Conservation (phyloP, 495 filamentous ascomycete genomes). For the Filosporella fistucella region DNA sequence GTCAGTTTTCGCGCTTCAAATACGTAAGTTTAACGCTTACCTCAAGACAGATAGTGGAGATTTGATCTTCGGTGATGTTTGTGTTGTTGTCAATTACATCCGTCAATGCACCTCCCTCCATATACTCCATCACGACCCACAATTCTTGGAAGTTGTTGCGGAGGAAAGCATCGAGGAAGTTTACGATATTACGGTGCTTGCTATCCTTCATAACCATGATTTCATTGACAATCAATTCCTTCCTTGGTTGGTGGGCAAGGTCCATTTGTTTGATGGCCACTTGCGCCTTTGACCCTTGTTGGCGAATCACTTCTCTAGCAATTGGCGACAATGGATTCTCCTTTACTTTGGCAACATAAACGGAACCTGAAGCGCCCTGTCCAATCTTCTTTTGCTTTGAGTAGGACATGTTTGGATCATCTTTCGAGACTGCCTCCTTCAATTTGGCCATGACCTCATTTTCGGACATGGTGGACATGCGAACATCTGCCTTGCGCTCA, state of each 20-base stretch:
- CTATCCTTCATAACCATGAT: conserved; percentile 99
- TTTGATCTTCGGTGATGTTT: conserved; percentile 94
- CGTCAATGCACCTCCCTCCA: conserved; percentile 96
- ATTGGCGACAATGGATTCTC: conserved; percentile 62
- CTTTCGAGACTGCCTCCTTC: conserved; percentile 86
- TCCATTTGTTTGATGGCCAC: conserved; percentile 99
- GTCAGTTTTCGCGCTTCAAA: background rate
- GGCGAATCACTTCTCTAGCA: conserved; percentile 61
- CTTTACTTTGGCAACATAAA: conserved; percentile 94
- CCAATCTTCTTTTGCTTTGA: conserved; percentile 99
- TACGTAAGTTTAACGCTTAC: conserved; percentile 39
- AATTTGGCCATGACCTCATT: conserved; percentile 94
- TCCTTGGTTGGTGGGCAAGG: conserved; percentile 90
- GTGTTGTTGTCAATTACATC: conserved; percentile 98
- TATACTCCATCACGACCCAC: conserved; percentile 99
- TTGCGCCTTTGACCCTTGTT: conserved; percentile 67
- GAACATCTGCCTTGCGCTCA: conserved; percentile 78
- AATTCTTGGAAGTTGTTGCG: conserved; percentile 88
- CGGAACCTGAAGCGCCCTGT: conserved; percentile 94
- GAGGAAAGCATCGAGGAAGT: conserved; percentile 95
- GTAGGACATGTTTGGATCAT: conserved; percentile 87
- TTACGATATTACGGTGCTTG: conserved; percentile 96
- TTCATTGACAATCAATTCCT: conserved; percentile 98
- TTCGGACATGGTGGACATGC: conserved; percentile 97
- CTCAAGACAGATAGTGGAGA: conserved; percentile 95